Evolutionary conservation across 2,329 filamentous ascomycete species (phyloP).

Genomic region (Penicillium sp.): DNA sequence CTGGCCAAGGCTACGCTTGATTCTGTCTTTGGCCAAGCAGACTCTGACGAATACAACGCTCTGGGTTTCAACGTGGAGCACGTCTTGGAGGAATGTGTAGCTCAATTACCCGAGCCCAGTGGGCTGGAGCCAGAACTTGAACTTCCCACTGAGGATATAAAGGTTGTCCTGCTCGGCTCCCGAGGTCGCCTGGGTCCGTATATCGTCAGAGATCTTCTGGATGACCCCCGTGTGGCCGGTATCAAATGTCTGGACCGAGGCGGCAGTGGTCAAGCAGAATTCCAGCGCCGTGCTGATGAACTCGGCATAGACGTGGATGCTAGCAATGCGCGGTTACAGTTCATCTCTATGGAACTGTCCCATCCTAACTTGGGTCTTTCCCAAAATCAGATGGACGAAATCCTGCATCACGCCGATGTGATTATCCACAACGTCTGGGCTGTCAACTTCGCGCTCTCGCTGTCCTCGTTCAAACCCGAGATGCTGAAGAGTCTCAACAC

Average conservation of each 20-base stretch:
- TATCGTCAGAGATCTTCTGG: conserved; percentile 17
- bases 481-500: conserved; percentile 17
- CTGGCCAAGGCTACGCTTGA: conserved; percentile 23
- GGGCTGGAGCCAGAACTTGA: background rate
- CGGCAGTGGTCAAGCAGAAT: conserved; percentile 11
- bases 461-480: conserved; percentile 18
- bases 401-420: conserved; percentile 15
- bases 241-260: conserved; percentile 23
- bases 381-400: conserved; percentile 17
- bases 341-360: conserved; percentile 19
- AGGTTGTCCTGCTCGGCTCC: conserved; percentile 20
- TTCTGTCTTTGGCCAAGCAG: conserved; percentile 8
- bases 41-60: background rate
- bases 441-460: conserved; percentile 20
- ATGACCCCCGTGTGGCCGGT: conserved; percentile 18
- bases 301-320: conserved; percentile 14
- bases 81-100: conserved; percentile 14
- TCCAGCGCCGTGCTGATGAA: conserved; percentile 16
- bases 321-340: conserved; percentile 16
- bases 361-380: conserved; percentile 13
- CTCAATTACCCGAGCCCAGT: conserved; percentile 18
- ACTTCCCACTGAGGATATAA: conserved; percentile 16
- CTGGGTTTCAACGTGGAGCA: background rate
- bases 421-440: conserved; percentile 24
- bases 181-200: conserved; percentile 21